Evolutionary conservation across 2,329 filamentous ascomycete species (phyloP).

Genomic region (Rhynchosporium secalis): DNA sequence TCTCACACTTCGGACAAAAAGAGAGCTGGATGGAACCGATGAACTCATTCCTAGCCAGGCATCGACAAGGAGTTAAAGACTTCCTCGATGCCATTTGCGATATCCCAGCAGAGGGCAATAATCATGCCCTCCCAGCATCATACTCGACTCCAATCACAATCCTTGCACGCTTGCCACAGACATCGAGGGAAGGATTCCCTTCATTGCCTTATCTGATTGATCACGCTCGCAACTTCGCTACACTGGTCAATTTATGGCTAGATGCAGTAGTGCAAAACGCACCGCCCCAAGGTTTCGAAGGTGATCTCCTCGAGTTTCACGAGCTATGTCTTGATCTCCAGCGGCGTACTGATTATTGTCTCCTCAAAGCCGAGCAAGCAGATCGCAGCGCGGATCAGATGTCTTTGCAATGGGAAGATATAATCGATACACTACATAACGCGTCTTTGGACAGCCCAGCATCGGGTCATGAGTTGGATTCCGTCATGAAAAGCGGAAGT

Average conservation of each 20-base stretch:
- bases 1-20: slow-evolving; percentile 89
- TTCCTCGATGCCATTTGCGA: slow-evolving; percentile 87
- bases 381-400: slow-evolving; percentile 31
- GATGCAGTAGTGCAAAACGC: slow-evolving; percentile 46
- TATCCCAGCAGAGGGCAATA: slow-evolving; percentile 70
- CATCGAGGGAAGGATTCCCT: slow-evolving; percentile 87
- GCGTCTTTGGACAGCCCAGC: slow-evolving; percentile 21
- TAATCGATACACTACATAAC: slow-evolving; percentile 32
- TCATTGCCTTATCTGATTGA: slow-evolving; percentile 93
- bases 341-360: slow-evolving; percentile 38
- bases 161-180: slow-evolving; percentile 74
- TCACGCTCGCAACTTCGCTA: slow-evolving; percentile 79
- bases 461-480: background rate
- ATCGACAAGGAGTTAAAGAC: slow-evolving; percentile 78
- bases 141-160: slow-evolving; percentile 95
- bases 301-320: slow-evolving; percentile 39
- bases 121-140: slow-evolving; percentile 68
- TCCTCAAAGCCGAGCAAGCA: slow-evolving; percentile 36
- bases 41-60: slow-evolving; percentile 79
- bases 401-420: slow-evolving; percentile 36
- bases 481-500: slow-evolving; percentile 6
- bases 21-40: slow-evolving; percentile 99
- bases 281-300: slow-evolving; percentile 29
- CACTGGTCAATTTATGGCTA: slow-evolving; percentile 78
- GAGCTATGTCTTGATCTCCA: slow-evolving; percentile 38